Base-by-base conservation (phyloP, 2,329 filamentous ascomycete species). In the Sclerotinia borealis region DNA sequence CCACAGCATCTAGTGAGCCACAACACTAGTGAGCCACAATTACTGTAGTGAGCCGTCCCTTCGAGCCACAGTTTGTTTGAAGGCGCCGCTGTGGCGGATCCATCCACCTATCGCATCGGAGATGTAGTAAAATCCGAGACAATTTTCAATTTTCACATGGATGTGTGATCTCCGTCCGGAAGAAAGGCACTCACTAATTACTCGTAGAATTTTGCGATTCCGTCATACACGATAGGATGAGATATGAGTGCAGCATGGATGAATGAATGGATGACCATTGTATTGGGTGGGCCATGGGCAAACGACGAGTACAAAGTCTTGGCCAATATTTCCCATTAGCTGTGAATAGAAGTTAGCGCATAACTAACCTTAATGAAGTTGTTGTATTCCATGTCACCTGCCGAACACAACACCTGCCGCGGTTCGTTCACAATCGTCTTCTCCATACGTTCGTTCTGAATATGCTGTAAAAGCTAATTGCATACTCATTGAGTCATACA, bases 391-490 rank as follows among this genome's bases (percentile, higher is more conserved):
- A 11, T 45, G 27, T 56, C 39, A 56, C 36, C 19, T 56, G 52
- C 52, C 52, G 27, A n/a, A n/a, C n/a, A n/a, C n/a, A n/a, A n/a
- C n/a, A n/a, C n/a, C n/a, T 56, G 52, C 52, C 52, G 27, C 52
- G 37, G 19, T 7, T 31, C 37, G 19, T 7, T 31, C 37, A 31
- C 25, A 39, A 54, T 2, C n/a, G 19, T 55, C 39, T 43, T 43
- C 37, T 43, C 52, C 52, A 55, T 43, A 43, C 52, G 52, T 56
- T 56, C 52, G n/a, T n/a, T n/a, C n/a, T n/a, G n/a, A n/a, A 43
- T 45, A 56, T 56, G 37, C 39, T 56, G 19, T n/a, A n/a, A n/a
- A n/a, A n/a, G n/a, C n/a, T n/a, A n/a, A n/a, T n/a, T n/a, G n/a
- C n/a, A n/a, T n/a, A n/a, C n/a, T n/a, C n/a, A n/a, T n/a, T n/a